Conservation (phyloP, 2,329 filamentous ascomycete genomes). For the Claviceps citrina region DNA sequence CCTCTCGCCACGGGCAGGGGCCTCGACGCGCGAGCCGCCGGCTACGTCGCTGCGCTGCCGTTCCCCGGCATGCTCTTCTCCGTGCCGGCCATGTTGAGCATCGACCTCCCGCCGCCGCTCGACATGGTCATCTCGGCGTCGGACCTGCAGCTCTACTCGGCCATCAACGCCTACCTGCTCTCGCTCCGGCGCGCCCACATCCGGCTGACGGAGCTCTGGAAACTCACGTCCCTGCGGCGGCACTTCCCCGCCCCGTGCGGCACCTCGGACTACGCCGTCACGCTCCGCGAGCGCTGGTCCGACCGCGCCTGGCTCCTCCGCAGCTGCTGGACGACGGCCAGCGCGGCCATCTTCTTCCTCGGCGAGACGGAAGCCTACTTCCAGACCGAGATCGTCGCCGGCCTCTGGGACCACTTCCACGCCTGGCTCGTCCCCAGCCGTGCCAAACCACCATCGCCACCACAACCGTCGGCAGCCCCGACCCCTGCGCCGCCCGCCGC, state of each 20-base stretch:
- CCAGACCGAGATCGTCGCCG: conserved; percentile 73
- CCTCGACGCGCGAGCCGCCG: conserved; percentile 16
- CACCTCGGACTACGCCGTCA: conserved; percentile 43
- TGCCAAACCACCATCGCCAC: no score
- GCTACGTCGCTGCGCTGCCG: conserved; percentile 32
- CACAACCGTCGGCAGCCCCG: background rate
- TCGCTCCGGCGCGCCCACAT: conserved; percentile 76
- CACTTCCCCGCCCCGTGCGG: conserved; percentile 56
- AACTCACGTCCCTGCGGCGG: conserved; percentile 60
- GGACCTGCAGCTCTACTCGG: conserved; percentile 66
- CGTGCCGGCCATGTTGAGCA: conserved; percentile 49
- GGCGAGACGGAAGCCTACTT: conserved; percentile 79
- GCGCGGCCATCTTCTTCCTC: conserved; percentile 75
- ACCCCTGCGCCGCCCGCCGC: background rate
- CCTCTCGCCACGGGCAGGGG: conserved; percentile 24
- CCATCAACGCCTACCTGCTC: conserved; percentile 76
- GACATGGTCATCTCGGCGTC: conserved; percentile 70
- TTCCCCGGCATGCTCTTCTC: conserved; percentile 78
- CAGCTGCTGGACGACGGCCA: conserved; percentile 77
- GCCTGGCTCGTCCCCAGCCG: conserved; percentile 54
- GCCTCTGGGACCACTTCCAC: conserved; percentile 67
- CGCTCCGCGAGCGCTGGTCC: conserved; percentile 49
- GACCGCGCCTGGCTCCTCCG: conserved; percentile 53
- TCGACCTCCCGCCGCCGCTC: conserved; percentile 62
- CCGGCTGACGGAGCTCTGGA: conserved; percentile 74